Evolutionary conservation across 108 stramenopile species (phyloP), one percentile per base, ranked within the genome.

Genomic region (Nitzschia sp.): DNA sequence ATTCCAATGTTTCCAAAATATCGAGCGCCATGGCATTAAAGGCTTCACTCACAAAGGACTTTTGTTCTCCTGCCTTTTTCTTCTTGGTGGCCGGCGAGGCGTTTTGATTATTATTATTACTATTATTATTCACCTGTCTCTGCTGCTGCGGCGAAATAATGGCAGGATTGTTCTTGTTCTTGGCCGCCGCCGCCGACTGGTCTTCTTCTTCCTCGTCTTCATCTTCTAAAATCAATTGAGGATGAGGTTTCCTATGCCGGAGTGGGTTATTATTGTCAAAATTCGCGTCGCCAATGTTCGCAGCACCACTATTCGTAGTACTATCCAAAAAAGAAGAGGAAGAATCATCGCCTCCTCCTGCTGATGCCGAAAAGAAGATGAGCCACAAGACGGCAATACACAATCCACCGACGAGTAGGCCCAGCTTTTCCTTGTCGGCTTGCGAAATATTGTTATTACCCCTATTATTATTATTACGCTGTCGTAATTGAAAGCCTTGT

Each of bases 11-110:
- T 48, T 68, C 36, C 2, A 81, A 61, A 26, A 91, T 80, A 72
- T 91, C 89, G 63, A 78, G 56, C 1, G 89, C 89, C 45, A 88
- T 68, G 61, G 89, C 86, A 81, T 91, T 88, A 52, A 63, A 64
- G 0, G 41, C 32, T 11, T 82, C 73, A 8, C 38, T 38, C 57
- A 77, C 35, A 1, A n/a, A n/a, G 35, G 5, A 44, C n/a, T n/a
- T n/a, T n/a, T n/a, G n/a, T n/a, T n/a, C n/a, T n/a, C n/a, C n/a
- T 16, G 23, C 41, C 41, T 61, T 61, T 45, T 38, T 38, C 9
- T 34, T 13, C 9, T n/a, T 29, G 29, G 23, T n/a, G 1, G 38
- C n/a, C 2, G 41, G 25, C 22, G 41, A 19, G 16, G 41, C 45
- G 21, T 34, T n/a, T 19, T 8, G 41, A 19, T 44, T 31, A n/a